phyloP scores from a whole-genome alignment of 805 yeast species.

The Lachancea fermentati region DNA sequence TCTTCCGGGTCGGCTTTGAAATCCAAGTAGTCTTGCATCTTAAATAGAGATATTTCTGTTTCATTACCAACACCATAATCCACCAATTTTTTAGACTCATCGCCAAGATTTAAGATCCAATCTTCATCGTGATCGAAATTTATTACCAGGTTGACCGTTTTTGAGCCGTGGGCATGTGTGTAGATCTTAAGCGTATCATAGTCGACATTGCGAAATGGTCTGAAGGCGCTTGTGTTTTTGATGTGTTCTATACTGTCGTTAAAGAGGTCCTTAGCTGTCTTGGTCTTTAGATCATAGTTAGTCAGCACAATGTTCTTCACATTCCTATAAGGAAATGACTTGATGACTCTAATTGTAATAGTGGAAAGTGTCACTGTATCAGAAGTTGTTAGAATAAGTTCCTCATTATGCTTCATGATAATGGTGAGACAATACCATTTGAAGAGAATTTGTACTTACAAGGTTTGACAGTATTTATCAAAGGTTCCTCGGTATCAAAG shows the following conservation, averaged over 20 bases:
- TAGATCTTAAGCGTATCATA: slow-evolving; percentile 80
- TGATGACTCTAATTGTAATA: slow-evolving; percentile 78
- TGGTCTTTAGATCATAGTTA: slow-evolving; percentile 61
- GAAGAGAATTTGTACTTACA: slow-evolving; percentile 7
- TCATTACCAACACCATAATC: slow-evolving; percentile 72
- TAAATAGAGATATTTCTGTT: slow-evolving; percentile 85
- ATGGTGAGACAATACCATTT: too few relatives aligned
- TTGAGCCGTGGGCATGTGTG: slow-evolving; percentile 92
- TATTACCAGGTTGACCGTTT: slow-evolving; percentile 86
- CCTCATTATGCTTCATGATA: too few relatives aligned
- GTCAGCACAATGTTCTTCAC: slow-evolving; percentile 69
- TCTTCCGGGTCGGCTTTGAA: slow-evolving; percentile 83
- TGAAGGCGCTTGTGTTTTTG: slow-evolving; percentile 55
- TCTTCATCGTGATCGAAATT: slow-evolving; percentile 77
- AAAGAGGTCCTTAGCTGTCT: slow-evolving; percentile 61
- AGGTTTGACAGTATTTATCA: slow-evolving; percentile 75
- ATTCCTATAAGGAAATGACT: slow-evolving; percentile 88
- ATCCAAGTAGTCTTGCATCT: slow-evolving; percentile 54
- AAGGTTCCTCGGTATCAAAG: slow-evolving; percentile 56
- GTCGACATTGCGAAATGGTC: slow-evolving; percentile 76
- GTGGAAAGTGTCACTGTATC: slow-evolving; percentile 47
- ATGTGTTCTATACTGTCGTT: slow-evolving; percentile 44
- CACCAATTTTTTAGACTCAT: slow-evolving; percentile 37
- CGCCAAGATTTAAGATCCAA: slow-evolving; percentile 51
- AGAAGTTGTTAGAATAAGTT: not conserved